Evolutionary conservation across 768 basidiomycete species (phyloP).

Genomic region (Lactarius trivialis): DNA sequence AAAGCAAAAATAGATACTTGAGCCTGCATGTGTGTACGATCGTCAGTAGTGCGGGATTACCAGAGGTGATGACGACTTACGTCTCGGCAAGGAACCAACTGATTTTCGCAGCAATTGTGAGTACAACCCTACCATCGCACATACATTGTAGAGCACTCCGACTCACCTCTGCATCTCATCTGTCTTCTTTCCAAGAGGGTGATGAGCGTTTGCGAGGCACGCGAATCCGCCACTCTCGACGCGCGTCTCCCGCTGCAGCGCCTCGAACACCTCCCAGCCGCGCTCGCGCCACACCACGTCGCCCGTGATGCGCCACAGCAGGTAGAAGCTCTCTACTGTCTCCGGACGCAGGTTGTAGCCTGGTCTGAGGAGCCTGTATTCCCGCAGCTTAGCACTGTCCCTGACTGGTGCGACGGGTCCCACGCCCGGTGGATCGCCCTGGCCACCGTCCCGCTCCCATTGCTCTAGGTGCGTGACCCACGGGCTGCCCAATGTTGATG

Average conservation of each 20-base stretch:
- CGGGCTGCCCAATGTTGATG: not conserved
- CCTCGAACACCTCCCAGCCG: slow-evolving; percentile 65
- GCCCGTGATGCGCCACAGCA: slow-evolving; percentile 65
- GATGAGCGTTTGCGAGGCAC: slow-evolving; percentile 44
- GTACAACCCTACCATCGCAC: not conserved
- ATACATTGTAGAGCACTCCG: not conserved
- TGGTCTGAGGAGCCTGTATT: slow-evolving; percentile 44
- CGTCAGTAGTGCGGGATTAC: not conserved
- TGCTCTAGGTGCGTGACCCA: slow-evolving; percentile 18
- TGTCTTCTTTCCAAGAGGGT: slow-evolving; percentile 27
- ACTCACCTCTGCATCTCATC: slow-evolving; percentile 71
- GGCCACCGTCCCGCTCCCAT: slow-evolving; percentile 21
- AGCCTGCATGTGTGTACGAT: slow-evolving; percentile 34
- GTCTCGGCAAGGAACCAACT: slow-evolving; percentile 55
- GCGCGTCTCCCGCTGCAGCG: slow-evolving; percentile 54
- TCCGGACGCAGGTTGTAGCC: slow-evolving; percentile 61
- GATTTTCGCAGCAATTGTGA: not conserved
- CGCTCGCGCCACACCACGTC: slow-evolving; percentile 62
- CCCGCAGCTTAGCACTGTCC: slow-evolving; percentile 28
- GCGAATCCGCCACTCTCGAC: slow-evolving; percentile 55
- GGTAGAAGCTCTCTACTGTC: slow-evolving; percentile 68
- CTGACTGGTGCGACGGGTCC: not conserved
- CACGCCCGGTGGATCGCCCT: slow-evolving; percentile 14
- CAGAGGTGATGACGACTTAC: slow-evolving; percentile 21
- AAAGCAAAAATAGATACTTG: slow-evolving; percentile 68